Base-by-base conservation (phyloP, 2,329 filamentous ascomycete genomes). In the Cercospora zeina region DNA sequence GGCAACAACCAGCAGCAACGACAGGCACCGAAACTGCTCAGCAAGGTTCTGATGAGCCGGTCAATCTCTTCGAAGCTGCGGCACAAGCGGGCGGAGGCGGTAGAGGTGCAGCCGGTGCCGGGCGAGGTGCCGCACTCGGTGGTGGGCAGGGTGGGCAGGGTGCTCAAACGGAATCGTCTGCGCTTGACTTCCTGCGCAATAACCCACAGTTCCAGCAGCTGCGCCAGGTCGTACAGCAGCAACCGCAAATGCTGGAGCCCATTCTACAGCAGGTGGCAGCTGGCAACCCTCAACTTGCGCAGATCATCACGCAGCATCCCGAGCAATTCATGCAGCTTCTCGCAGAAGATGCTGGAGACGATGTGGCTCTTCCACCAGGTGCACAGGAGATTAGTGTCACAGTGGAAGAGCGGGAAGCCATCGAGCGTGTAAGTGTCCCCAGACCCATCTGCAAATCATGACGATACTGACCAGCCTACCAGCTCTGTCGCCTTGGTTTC, bases 151-250 rank as follows among this genome's bases (percentile, higher is more conserved):
- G 66, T 24, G 51, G 47, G 4, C 78, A 77, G 0, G 80, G 79
- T 24, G 79, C 80, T 13, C 81, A 78, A 2, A 83, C 78, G 10
- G 81, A 78, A 36, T 83, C 80, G 34, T 80, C 77, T 50, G 96
- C 93, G 73, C 85, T 99, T 62, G 93, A 97, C 68, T 97, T 96
- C 76, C 82, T 99, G 60, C 89, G 95, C 73, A 91, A 93, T 77
- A 97, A 97, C 76, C 89, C 93, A 24, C 93, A 97, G 77, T 99
- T 99, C 80, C 95, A 97, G 79, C 95, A 99, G 79, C 85, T 99
- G 63, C 89, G 95, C 66, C 93, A 97, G 79, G 89, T 99, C 21
- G 93, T 99, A 49, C 95, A 99, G 79, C 93, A 97, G 77, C 91
- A 97, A 76, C 95, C 95, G 16, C 90, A 95, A 76, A 99, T 99